Evolutionary conservation across 73 alveolate genomes (phyloP), one percentile per base, ranked within the genome.

Genomic region (Tetrahymena elliotti): DNA sequence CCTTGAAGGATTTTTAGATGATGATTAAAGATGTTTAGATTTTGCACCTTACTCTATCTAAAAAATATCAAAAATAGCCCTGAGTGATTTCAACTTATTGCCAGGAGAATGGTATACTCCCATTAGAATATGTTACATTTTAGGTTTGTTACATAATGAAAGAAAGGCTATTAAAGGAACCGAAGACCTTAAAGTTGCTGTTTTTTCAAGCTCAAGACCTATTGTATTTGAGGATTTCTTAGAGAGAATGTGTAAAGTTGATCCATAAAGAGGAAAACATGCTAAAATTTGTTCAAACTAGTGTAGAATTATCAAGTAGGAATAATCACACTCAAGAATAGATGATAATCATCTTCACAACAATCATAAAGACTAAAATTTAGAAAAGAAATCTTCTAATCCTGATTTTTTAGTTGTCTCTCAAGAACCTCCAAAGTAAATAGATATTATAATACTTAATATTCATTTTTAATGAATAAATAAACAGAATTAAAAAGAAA

Each of bases 51-150:
- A 84, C 37, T 84, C 95, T 53, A 94, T 94, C 31, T 84, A 94
- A 94, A 94, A 94, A 53, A 94, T 94, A 88, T 94, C 95, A 1
- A 84, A 88, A 52, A 52, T 83, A 20, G 96, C 96, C 12, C 52
- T 40, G n/a, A 39, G 40, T 20, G 96, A 94, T 27, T 94, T 94
- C 38, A 84, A 94, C n/a, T 13, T 94, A 83, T 52, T 84, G 39
- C 95, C 96, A 24, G 96, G 96, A 5, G 95, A 94, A 27, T 94
- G 96, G 96, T 94, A 94, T 39, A 94, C 93, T 52, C 96, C 96
- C 18, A 94, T 84, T 40, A 83, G 93, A 53, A 94, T 94, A 8
- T 84, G 93, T 20, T 94, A 68, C 47, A 52, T 94, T 2, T 93
- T 94, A 37, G 96, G 93, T 40, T n/a, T 39, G 52, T 68, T 94